These are phyloP conservation scores for Bipolaris bicolor DNA, from an alignment of 2,329 filamentous ascomycete genomes.

Conservation along the genomic window DNA sequence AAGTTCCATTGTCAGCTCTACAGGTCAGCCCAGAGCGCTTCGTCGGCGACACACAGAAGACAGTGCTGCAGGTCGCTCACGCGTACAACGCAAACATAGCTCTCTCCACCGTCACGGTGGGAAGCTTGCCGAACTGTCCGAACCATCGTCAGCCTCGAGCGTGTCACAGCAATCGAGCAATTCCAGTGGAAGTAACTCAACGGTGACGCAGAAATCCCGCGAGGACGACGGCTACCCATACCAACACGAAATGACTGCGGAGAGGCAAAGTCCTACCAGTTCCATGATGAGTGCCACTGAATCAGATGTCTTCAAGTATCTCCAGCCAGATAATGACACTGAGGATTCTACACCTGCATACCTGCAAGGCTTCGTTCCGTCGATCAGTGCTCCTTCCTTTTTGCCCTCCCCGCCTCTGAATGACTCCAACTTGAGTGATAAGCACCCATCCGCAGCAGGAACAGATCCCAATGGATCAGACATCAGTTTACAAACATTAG, in stretches of 20 bases:
- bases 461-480: conserved; percentile 36
- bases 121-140: conserved; percentile 41
- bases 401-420: conserved; percentile 25
- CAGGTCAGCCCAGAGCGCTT: conserved; percentile 20
- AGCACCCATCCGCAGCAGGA: conserved; percentile 28
- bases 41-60: conserved; percentile 31
- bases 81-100: conserved; percentile 41
- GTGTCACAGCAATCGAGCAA: conserved; percentile 50
- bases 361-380: conserved; percentile 20
- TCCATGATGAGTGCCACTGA: conserved; percentile 28
- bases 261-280: conserved; percentile 22
- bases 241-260: conserved; percentile 29
- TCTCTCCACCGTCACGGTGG: conserved; percentile 43
- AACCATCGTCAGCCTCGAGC: conserved; percentile 52
- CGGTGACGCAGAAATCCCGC: conserved; percentile 54
- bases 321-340: conserved; percentile 21
- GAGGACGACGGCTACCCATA: conserved; percentile 38
- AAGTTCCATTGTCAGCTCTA: conserved; percentile 31
- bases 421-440: conserved; percentile 27
- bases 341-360: conserved; percentile 19
- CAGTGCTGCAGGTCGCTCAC: conserved; percentile 32
- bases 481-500: conserved; percentile 40
- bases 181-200: conserved; percentile 55
- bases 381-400: conserved; percentile 29
- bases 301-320: conserved; percentile 40